Evolutionary conservation across 139 green algal genomes (phyloP), one percentile per base, ranked within the genome.

Genomic region (Picochlorum costavermella): DNA sequence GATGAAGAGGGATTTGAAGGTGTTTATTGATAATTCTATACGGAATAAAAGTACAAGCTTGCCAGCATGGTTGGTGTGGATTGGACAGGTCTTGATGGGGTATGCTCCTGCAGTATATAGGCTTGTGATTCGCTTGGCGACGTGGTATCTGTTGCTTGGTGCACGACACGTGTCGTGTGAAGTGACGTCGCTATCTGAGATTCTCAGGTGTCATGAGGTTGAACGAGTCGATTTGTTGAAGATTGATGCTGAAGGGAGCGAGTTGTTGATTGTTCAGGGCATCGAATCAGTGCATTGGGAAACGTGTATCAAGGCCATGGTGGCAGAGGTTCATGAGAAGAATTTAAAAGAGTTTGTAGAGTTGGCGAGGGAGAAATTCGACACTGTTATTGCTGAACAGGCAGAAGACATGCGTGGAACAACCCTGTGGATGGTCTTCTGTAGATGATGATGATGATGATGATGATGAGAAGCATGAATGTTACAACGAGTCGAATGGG

Each of bases 241-340:
- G 53, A 51, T 86, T 49, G 79, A 86, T 66, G 77, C 80, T 12
- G 79, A 86, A 65, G 50, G 79, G 16, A 70, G 70, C 17, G 79
- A 86, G 63, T 57, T 82, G 58, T 55, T 68, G 17, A 79, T 86
- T 29, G 46, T 86, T 33, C 17, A 43, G 4, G 79, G 79, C 9
- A 29, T 86, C 8, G 13, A 33, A 25, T 13, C 8, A 11, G 29
- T 8, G 45, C 86, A 40, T 86, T 79, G 79, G 61, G 46, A 0
- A 25, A 29, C 4, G 81, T 86, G 14, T 40, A 65, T 26, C 79
- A 86, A 59, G 36, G 73, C 33, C 8, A 20, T 53, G 37, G 71
- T 65, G 16, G 3, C 64, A 6, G 73, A 80, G 36, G 73, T 74
- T 13, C 73, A 80, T 66, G 69, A 69, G 2, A 59, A 23, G 3